These are phyloP conservation scores for Salix suchowensis DNA, from an alignment of 345 rosid species.

Conservation along the genomic window DNA sequence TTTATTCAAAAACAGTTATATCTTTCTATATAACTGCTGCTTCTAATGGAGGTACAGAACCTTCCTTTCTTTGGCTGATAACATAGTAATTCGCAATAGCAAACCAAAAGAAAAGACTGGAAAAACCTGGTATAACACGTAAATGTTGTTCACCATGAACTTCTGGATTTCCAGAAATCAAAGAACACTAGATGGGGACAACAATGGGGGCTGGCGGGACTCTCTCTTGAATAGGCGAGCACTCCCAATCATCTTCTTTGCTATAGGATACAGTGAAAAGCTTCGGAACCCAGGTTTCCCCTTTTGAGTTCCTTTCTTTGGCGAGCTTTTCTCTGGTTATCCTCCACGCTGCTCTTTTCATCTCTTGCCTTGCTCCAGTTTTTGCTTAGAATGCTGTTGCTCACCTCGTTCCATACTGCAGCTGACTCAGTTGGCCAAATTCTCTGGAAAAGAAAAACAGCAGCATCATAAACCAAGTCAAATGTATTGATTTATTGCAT, in stretches of 20 bases:
- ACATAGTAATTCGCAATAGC: too few species aligned
- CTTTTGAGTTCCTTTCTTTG: constrained; percentile 42
- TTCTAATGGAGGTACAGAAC: too few species aligned
- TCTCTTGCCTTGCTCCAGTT: constrained; percentile 75
- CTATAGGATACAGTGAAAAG: constrained; percentile 42
- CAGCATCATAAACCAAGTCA: background rate
- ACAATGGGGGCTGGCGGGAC: constrained; percentile 10
- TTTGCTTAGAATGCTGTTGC: constrained; percentile 45
- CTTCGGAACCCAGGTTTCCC: constrained; percentile 60
- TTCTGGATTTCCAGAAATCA: background rate
- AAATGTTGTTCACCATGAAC: background rate
- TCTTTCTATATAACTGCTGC: too few species aligned
- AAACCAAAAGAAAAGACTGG: background rate
- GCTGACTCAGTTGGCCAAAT: constrained; percentile 58
- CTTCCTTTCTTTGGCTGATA: too few species aligned
- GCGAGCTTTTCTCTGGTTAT: constrained; percentile 48
- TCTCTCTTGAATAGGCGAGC: constrained; percentile 44
- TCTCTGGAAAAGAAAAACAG: constrained; percentile 31
- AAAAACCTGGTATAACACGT: background rate
- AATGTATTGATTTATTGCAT: too few species aligned
- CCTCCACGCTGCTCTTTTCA: constrained; percentile 63
- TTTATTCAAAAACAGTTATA: too few species aligned
- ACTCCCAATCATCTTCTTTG: constrained; percentile 55
- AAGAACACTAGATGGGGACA: constrained; percentile 1
- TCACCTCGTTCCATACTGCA: constrained; percentile 65